These are phyloP conservation scores for Taphrina confusa DNA, from an alignment of 1,139 yeast species.

Conservation along the genomic window DNA sequence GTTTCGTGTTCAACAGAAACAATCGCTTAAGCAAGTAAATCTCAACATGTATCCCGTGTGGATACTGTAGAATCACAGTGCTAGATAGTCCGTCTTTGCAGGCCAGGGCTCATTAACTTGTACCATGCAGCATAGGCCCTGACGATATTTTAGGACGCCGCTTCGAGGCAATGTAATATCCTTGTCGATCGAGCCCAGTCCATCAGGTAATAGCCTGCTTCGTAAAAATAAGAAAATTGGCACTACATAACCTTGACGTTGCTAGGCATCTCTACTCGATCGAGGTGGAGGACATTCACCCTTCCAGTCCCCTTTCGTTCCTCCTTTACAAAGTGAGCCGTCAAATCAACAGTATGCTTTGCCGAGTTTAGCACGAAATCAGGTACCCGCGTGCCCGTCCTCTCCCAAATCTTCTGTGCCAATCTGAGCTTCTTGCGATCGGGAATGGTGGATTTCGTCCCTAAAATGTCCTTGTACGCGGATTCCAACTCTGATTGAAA, in stretches of 20 bases:
- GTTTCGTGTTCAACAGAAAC: too few relatives aligned
- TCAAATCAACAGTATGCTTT: neutral
- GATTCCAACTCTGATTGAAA: neutral
- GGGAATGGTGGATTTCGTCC: neutral
- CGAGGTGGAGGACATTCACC: neutral
- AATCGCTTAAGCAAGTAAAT: too few relatives aligned
- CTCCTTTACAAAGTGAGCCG: neutral
- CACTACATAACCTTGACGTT: constrained; percentile 6
- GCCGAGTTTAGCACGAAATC: constrained; percentile 19
- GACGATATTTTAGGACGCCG: too few relatives aligned
- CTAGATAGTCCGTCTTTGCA: too few relatives aligned
- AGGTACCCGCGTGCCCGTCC: constrained; percentile 21
- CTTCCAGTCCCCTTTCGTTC: neutral
- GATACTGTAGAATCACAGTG: too few relatives aligned
- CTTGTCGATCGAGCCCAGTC: too few relatives aligned
- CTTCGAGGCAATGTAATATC: too few relatives aligned
- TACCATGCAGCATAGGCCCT: too few relatives aligned
- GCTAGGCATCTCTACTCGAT: constrained; percentile 17
- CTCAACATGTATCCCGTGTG: too few relatives aligned
- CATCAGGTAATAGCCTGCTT: too few relatives aligned
- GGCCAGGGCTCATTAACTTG: too few relatives aligned
- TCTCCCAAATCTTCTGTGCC: constrained; percentile 10
- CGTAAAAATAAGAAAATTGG: too few relatives aligned
- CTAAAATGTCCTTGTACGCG: constrained; percentile 1
- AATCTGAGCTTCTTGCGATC: constrained; percentile 5